Conservation (phyloP, 495 filamentous ascomycete genomes). For the Podospora didyma region DNA sequence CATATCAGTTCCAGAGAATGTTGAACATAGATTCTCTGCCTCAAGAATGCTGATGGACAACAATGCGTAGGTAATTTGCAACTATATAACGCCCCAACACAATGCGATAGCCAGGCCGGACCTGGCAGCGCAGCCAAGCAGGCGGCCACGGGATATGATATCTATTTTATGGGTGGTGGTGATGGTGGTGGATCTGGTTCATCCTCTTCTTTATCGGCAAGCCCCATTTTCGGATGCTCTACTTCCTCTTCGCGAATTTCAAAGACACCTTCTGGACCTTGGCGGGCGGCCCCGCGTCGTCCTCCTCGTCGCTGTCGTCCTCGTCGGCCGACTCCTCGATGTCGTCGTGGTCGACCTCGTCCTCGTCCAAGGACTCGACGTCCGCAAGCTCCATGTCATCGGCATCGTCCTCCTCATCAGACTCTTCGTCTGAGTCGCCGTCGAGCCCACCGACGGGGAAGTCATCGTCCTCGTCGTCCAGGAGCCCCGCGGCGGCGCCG, state of each 20-base stretch:
- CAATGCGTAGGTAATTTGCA: no score
- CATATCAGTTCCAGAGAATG: no score
- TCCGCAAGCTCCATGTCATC: slow-evolving; percentile 27
- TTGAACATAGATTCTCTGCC: no score
- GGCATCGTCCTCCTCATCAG: slow-evolving; percentile 28
- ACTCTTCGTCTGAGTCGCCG: slow-evolving; percentile 29
- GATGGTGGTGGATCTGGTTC: no score
- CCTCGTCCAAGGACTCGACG: slow-evolving; percentile 32
- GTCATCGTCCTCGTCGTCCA: slow-evolving; percentile 25
- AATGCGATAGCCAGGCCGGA: no score
- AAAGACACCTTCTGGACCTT: slow-evolving; percentile 31
- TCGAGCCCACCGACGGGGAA: slow-evolving; percentile 14
- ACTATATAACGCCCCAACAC: no score
- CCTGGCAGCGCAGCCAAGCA: no score
- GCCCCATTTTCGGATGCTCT: no score
- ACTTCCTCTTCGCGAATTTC: slow-evolving; percentile 27
- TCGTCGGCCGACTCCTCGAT: slow-evolving; percentile 31
- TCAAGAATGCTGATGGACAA: no score
- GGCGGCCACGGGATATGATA: no score
- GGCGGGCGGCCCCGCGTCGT: slow-evolving; percentile 23
- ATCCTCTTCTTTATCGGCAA: no score
- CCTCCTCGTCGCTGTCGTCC: slow-evolving; percentile 28
- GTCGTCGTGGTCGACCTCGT: slow-evolving; percentile 37
- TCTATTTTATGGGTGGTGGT: no score
- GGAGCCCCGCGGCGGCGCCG: not conserved